phyloP scores from a whole-genome alignment of 305 asterid genomes.

The Striga hermonthica region DNA sequence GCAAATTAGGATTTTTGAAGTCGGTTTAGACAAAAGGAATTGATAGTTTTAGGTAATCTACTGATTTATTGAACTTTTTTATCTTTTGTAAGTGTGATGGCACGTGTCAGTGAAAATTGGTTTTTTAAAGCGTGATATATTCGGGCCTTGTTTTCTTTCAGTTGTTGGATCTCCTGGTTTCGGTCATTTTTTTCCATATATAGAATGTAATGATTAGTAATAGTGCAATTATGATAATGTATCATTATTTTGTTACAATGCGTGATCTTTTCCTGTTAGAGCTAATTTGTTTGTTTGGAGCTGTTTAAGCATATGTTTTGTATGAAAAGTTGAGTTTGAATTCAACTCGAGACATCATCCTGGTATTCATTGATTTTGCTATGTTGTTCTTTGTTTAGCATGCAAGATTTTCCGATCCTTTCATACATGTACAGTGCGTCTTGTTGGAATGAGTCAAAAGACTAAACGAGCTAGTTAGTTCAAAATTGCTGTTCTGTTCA shows the following conservation, averaged over 20 bases:
- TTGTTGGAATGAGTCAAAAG: neutral
- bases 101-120: neutral
- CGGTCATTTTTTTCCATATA: neutral
- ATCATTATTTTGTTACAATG: neutral
- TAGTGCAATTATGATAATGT: neutral
- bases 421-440: neutral
- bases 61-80: neutral
- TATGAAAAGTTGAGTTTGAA: neutral
- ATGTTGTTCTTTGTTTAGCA: neutral
- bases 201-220: neutral
- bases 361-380: neutral
- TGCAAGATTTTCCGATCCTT: no score
- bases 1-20: neutral
- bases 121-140: neutral
- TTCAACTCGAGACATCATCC: neutral
- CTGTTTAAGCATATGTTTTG: neutral
- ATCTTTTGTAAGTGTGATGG: neutral
- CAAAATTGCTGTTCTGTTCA: neutral
- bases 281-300: neutral
- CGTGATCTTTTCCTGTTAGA: neutral
- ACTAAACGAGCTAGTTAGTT: neutral
- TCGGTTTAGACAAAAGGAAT: neutral
- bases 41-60: neutral
- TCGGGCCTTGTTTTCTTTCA: no score
- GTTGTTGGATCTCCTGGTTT: neutral